A percentile compares a stretch with the other conserved stretches of the same genome.
Evolutionary conservation across 78 protist genomes (phyloP).

Genomic region (Dictyostelium discoideum): DNA sequence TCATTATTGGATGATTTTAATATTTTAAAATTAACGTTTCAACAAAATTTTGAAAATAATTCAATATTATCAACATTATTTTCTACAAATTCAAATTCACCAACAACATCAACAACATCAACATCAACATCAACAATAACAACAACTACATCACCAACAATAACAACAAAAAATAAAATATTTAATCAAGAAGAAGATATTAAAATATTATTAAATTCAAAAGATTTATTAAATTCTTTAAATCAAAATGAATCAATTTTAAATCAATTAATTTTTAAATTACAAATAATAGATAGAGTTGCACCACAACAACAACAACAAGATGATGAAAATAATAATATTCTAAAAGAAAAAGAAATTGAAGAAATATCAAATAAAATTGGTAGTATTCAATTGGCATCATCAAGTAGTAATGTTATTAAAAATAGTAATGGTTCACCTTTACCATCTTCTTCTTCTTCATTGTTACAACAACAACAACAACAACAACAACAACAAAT

Average conservation of each 20-base stretch:
- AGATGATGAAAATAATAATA: neutral
- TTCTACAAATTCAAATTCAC: neutral
- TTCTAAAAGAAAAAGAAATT: neutral
- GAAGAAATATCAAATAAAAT: neutral
- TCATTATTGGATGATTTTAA: constrained; percentile 58
- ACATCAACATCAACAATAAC: neutral
- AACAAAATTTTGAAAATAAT: constrained; percentile 21
- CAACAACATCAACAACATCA: neutral
- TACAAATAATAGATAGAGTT: neutral
- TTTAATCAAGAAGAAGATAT: neutral
- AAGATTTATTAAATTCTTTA: constrained; percentile 7
- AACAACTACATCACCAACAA: neutral
- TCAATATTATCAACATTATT: neutral
- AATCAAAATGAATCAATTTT: neutral
- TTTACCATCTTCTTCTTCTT: neutral
- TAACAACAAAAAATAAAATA: neutral
- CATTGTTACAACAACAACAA: neutral
- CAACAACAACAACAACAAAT: neutral
- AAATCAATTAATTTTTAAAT: neutral
- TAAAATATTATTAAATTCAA: neutral
- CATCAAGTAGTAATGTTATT: neutral
- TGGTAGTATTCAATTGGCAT: neutral
- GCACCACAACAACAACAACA: neutral
- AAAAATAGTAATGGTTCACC: neutral
- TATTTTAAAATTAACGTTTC: constrained; percentile 16